Evolutionary conservation across 176 grass and related monocot genomes (phyloP).

Genomic region (Thalia dealbata): DNA sequence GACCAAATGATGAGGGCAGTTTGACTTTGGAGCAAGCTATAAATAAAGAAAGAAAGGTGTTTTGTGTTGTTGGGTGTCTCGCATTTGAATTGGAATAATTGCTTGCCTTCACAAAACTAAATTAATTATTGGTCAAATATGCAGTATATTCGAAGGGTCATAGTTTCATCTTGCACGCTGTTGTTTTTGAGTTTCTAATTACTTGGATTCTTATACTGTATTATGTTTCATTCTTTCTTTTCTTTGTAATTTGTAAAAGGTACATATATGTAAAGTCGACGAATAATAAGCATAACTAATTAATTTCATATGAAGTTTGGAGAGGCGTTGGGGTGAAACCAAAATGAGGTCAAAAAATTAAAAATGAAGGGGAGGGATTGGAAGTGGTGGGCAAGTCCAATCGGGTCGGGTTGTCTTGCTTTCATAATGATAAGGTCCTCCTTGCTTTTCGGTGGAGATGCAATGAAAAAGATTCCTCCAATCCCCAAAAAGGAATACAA

Average conservation of each 20-base stretch:
- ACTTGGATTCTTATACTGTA: no score
- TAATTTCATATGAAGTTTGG: no score
- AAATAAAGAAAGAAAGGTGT: not conserved
- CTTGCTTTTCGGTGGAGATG: constrained; percentile 21
- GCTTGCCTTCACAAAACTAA: no score
- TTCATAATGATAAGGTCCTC: constrained; percentile 7
- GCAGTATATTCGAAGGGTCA: no score
- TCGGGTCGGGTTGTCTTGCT: constrained; percentile 5
- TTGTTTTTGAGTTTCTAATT: no score
- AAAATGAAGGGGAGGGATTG: not conserved
- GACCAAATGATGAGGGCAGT: constrained; percentile 14
- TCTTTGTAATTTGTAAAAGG: no score
- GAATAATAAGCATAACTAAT: no score
- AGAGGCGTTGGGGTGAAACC: no score
- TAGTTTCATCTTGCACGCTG: no score
- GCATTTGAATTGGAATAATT: not conserved
- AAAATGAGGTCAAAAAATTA: not conserved
- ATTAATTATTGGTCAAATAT: no score
- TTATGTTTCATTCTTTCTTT: no score
- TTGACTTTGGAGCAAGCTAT: not conserved
- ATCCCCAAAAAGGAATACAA: constrained; percentile 13
- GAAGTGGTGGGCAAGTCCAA: constrained; percentile 1
- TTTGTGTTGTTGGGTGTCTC: not conserved
- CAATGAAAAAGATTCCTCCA: constrained; percentile 16
- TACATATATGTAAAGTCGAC: no score